These are phyloP conservation scores for Acephala macrosclerotiorum DNA, from an alignment of 2,329 filamentous ascomycete genomes.

Conservation along the genomic window DNA sequence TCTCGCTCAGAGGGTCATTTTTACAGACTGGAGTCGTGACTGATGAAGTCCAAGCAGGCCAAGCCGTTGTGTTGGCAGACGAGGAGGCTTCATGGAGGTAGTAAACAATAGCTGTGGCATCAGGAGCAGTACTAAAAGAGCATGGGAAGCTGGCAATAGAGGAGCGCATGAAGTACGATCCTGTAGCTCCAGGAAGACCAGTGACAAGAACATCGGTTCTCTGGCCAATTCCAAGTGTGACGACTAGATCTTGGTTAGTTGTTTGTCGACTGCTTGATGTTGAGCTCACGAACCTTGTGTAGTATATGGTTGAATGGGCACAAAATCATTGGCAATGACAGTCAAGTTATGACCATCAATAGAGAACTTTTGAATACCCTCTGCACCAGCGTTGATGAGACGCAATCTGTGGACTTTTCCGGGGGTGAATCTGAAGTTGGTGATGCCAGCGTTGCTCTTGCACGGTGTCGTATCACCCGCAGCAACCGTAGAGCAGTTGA, in stretches of 20 bases:
- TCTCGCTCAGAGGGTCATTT: conserved; percentile 30
- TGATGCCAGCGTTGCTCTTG: conserved; percentile 54
- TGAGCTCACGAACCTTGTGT: conserved; percentile 11
- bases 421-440: conserved; percentile 59
- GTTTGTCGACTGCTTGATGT: background rate
- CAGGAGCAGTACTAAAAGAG: conserved; percentile 53
- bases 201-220: conserved; percentile 52
- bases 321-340: conserved; percentile 31
- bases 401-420: conserved; percentile 53
- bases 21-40: conserved; percentile 1
- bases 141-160: conserved; percentile 48
- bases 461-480: conserved; percentile 52
- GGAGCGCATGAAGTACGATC: conserved; percentile 62
- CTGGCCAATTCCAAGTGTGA: conserved; percentile 45
- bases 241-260: background rate
- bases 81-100: conserved; percentile 59
- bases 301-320: conserved; percentile 25
- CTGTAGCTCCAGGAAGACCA: conserved; percentile 48
- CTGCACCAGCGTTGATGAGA: conserved; percentile 48
- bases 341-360: conserved; percentile 32
- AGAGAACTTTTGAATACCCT: conserved; percentile 23
- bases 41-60: conserved; percentile 21
- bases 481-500: conserved; percentile 53
- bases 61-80: conserved; percentile 28
- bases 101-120: conserved; percentile 67